Conservation (phyloP, 2,329 filamentous ascomycete species). For the Fusarium kyushuense region DNA sequence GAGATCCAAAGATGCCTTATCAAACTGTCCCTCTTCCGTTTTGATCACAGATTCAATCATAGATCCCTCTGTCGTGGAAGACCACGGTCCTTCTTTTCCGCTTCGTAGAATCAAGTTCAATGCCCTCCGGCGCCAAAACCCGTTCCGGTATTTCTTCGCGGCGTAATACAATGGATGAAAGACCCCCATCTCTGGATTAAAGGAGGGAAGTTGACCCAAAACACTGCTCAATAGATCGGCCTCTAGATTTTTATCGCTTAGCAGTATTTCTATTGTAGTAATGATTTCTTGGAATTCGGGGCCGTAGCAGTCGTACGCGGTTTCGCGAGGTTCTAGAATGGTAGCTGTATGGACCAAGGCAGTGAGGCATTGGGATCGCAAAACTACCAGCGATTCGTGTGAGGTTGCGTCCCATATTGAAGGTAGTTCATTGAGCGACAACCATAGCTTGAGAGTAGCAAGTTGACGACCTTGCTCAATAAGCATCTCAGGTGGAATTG, state of each 20-base stretch:
- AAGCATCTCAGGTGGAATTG: constrained; percentile 31
- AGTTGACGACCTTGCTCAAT: constrained; percentile 41
- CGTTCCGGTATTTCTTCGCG: constrained; percentile 33
- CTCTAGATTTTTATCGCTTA: neutral
- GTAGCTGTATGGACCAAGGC: constrained; percentile 19
- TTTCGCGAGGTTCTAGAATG: constrained; percentile 33
- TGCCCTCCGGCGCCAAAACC: constrained; percentile 30
- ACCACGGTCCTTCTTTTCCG: constrained; percentile 39
- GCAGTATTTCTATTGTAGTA: neutral
- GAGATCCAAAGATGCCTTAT: neutral
- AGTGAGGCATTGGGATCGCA: constrained; percentile 34
- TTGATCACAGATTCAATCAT: constrained; percentile 10
- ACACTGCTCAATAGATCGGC: accelerated
- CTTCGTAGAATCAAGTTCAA: constrained; percentile 8
- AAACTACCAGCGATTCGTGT: constrained; percentile 19
- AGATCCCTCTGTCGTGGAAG: constrained; percentile 20
- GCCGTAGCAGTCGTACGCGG: constrained; percentile 24
- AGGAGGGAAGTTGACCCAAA: neutral
- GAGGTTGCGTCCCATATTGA: accelerated
- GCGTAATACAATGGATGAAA: constrained; percentile 34
- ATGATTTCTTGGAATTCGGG: constrained; percentile 41
- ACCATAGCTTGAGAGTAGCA: constrained; percentile 31
- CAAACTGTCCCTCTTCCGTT: constrained; percentile 13
- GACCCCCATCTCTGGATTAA: constrained; percentile 35
- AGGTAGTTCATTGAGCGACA: constrained; percentile 6